Evolutionary conservation across 2,329 filamentous ascomycete genomes (phyloP), one percentile per base, ranked within the genome.

Genomic region (Hymenoscyphus scutula): DNA sequence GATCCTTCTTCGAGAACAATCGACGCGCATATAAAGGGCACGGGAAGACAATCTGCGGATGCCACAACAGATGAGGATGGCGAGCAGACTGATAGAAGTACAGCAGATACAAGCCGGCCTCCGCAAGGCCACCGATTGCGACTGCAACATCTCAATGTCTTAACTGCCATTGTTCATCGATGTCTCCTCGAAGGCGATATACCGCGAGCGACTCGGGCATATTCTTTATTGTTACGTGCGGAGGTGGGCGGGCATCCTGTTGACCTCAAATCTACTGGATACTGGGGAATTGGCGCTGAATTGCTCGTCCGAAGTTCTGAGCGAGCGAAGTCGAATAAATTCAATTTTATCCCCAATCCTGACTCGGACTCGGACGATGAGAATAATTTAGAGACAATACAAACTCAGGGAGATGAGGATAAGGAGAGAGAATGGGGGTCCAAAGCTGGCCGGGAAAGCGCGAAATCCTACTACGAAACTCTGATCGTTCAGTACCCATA

Each of bases 201-300:
- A 63, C 68, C 80, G 1, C 87, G 89, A 48, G 92, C 93, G 0
- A 84, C 84, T 57, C 82, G 90, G 64, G 89, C 90, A 0, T 94
- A 91, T 81, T 88, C 86, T 1, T 77, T 96, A 67, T 80, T 97
- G 34, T 74, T 92, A 55, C 84, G 89, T 56, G 82, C 85, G 55
- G 83, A 82, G 57, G 78, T 87, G 27, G 67, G 61, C 13, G 86
- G 85, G 2, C 74, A 76, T 56, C 77, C 78, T 6, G 79, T 93
- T 23, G 91, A 97, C 73, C 75, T 94, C 56, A 84, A 92, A 45
- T 80, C 79, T 23, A 82, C 88, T 70, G 83, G 85, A 38, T 82
- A 89, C 67, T 97, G 93, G 94, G 88, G 88, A 15, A 82, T 97
- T 53, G 92, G 91, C 0, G 91, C 91, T 1, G 93, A 97, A 76